A percentile compares a stretch with the other conserved stretches of the same genome.
phyloP scores from a whole-genome alignment of 2,329 filamentous ascomycete genomes.

The Botryotinia globosa region DNA sequence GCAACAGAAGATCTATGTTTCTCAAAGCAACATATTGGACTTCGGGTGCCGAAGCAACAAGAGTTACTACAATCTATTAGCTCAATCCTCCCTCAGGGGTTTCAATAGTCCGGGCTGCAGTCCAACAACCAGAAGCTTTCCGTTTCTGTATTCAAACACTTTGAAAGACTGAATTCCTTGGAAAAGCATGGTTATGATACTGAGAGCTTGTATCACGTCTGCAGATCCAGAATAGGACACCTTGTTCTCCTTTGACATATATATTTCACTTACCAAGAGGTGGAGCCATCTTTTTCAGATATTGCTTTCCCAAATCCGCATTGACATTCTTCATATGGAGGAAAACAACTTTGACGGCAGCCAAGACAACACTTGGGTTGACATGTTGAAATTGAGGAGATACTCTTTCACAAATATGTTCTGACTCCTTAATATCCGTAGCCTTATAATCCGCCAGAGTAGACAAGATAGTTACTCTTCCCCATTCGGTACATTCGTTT shows the following conservation, averaged over 20 bases:
- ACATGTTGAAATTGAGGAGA: conserved; percentile 97
- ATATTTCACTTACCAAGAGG: conserved; percentile 67
- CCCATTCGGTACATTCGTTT: conserved; percentile 99
- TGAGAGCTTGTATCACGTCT: not conserved
- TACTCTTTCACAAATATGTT: conserved; percentile 96
- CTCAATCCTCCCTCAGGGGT: not conserved
- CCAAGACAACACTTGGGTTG: conserved; percentile 92
- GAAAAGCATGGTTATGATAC: not conserved
- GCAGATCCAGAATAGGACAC: not conserved
- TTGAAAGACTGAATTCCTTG: not conserved
- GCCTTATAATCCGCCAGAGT: conserved; percentile 87
- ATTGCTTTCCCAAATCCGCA: conserved; percentile 74
- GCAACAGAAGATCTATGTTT: conserved; percentile 93
- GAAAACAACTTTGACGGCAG: conserved; percentile 97
- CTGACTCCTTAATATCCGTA: conserved; percentile 87
- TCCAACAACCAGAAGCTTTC: not conserved
- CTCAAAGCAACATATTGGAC: conserved; percentile 95
- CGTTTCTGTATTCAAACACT: not conserved
- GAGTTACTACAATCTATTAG: conserved; percentile 63
- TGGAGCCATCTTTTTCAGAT: conserved; percentile 98
- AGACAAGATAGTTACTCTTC: conserved; percentile 86
- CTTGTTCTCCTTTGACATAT: not conserved
- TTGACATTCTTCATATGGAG: conserved; percentile 88
- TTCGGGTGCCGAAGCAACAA: conserved; percentile 92
- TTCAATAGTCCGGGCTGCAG: not conserved